Conservation (phyloP, 2,329 filamentous ascomycete species). For the Moelleriella libera region DNA sequence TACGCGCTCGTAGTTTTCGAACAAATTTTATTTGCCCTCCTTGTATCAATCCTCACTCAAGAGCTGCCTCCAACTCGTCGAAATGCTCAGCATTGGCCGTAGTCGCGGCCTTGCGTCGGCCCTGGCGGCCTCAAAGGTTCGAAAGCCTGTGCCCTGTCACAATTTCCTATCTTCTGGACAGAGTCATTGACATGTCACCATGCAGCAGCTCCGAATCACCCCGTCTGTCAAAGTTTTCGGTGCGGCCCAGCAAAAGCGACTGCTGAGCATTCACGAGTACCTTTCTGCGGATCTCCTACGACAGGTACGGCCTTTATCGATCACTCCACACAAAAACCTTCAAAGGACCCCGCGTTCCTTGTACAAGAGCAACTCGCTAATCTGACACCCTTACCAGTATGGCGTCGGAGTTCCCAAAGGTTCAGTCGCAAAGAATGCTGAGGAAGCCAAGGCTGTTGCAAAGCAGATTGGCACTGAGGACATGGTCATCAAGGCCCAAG, state of each 20-base stretch:
- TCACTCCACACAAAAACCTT: constrained; percentile 1
- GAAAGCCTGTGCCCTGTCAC: constrained; percentile 11
- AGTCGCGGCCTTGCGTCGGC: constrained; percentile 69
- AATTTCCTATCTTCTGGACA: neutral
- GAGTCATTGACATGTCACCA: neutral
- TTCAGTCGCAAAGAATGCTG: constrained; percentile 64
- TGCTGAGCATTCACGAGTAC: constrained; percentile 96
- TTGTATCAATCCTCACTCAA: too few relatives aligned
- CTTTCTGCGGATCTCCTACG: constrained; percentile 84
- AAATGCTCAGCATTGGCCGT: constrained; percentile 82
- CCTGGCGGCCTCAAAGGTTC: constrained; percentile 64
- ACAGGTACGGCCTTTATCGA: constrained; percentile 31
- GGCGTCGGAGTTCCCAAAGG: constrained; percentile 88
- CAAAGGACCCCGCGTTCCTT: neutral
- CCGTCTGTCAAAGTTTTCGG: constrained; percentile 45
- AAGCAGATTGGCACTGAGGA: constrained; percentile 87
- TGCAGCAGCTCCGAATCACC: constrained; percentile 16
- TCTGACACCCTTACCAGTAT: constrained; percentile 45
- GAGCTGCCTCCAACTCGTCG: constrained; percentile 12
- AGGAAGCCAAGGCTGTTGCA: constrained; percentile 84
- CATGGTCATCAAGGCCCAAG: constrained; percentile 99
- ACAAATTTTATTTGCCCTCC: too few relatives aligned
- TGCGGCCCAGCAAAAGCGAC: constrained; percentile 65
- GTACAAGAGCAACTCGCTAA: constrained; percentile 4
- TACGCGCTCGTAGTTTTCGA: too few relatives aligned